A percentile compares a stretch with the other conserved stretches of the same genome.
Conservation (phyloP, 148 eudicot species). For the Heliamphora exappendiculata region DNA sequence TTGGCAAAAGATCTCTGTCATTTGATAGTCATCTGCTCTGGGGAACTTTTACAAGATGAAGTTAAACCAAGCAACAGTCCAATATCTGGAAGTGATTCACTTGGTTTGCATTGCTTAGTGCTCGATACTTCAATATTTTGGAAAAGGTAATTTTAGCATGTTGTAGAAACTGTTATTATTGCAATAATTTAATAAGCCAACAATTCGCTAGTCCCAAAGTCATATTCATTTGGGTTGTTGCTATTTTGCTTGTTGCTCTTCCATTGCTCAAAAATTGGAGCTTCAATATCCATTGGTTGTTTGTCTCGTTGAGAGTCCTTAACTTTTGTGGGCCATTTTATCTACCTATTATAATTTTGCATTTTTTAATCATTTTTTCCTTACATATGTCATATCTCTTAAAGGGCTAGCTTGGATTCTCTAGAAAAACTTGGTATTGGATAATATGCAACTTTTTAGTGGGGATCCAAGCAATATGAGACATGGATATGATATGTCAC, state of each 20-base stretch:
- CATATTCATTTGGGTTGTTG: neutral
- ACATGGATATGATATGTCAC: too few relatives aligned
- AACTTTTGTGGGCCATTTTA: neutral
- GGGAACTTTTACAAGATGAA: slow-evolving; percentile 35
- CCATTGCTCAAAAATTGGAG: neutral
- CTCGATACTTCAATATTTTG: slow-evolving; percentile 75
- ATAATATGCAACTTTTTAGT: too few relatives aligned
- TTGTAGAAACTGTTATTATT: neutral
- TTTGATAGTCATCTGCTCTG: slow-evolving; percentile 62
- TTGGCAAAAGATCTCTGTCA: slow-evolving; percentile 86
- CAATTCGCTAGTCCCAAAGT: slow-evolving; percentile 1
- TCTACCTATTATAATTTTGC: neutral
- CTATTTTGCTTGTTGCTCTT: neutral
- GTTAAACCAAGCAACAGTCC: slow-evolving; percentile 24
- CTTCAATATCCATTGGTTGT: neutral
- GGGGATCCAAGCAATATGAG: too few relatives aligned
- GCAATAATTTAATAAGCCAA: neutral
- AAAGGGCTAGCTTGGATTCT: too few relatives aligned
- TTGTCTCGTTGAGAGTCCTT: neutral
- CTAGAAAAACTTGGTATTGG: too few relatives aligned
- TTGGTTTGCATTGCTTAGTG: slow-evolving; percentile 67
- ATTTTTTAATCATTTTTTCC: too few relatives aligned
- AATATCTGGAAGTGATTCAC: slow-evolving; percentile 25
- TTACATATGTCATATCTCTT: too few relatives aligned
- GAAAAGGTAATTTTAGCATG: slow-evolving; percentile 56